Evolutionary conservation across 2,329 filamentous ascomycete genomes (phyloP), one percentile per base, ranked within the genome.

Genomic region (Verticillium nonalfalfae): DNA sequence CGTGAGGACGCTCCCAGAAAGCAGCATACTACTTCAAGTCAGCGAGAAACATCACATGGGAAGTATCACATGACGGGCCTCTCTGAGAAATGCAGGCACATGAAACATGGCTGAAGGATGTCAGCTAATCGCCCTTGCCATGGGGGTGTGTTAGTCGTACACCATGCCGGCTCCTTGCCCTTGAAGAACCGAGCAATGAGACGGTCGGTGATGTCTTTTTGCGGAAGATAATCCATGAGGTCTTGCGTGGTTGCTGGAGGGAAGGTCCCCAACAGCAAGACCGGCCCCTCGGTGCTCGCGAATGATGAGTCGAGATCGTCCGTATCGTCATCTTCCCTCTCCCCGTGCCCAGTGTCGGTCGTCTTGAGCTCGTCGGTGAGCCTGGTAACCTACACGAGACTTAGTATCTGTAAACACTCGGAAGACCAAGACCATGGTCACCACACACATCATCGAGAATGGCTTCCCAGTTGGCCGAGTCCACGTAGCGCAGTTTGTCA

Each of bases 381-480:
- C 21, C 57, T 64, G 15, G 66, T 62, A 18, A 68, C 60, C 68
- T 69, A 33, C n/a, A 7, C 14, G 33, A 26, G 35, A n/a, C 31
- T 66, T 39, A 58, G 59, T 39, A 21, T 13, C 4, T 11, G 18
- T 2, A 56, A 10, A 18, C 33, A 26, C 18, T 54, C 39, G 35
- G 40, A 59, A 57, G 18, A 50, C 58, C 15, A 45, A 61, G 10
- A 58, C 59, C 45, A 4, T 33, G 5, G 39, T 6, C 26, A 9
- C 38, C 34, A 52, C 68, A 60, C 36, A 73, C 69, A 57, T 72
- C 68, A n/a, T 72, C 67, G 3, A 72, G 66, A 40, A 73, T 68
- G 10, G 70, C 66, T 40, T 72, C 70, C 71, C 70, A 74, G 55
- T 73, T 69, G 1, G 68, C 69, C 1, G 66, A 64, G 52, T 72